Conservation (phyloP, 1,284 basidiomycete species). For the Ceratobasidium sp. region DNA sequence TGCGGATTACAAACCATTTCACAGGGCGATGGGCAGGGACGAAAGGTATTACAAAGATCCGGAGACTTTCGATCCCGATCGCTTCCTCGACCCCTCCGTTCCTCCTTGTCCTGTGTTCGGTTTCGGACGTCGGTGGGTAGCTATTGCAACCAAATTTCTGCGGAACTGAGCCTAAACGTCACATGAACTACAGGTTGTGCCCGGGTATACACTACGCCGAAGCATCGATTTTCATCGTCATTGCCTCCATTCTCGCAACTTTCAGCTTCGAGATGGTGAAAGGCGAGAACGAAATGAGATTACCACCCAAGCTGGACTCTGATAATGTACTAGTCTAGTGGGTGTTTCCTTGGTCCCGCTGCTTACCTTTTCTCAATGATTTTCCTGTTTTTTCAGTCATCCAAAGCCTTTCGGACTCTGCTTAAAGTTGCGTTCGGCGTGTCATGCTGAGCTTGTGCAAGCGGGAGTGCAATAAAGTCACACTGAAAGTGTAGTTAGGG, state of each 20-base stretch:
- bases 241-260: neutral
- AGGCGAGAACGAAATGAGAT: neutral
- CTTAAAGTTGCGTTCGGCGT: too few species aligned
- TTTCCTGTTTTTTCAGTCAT: too few species aligned
- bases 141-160: neutral
- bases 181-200: neutral
- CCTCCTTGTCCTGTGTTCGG: neutral
- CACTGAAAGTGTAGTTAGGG: too few species aligned
- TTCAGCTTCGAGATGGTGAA: neutral
- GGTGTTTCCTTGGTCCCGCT: too few species aligned
- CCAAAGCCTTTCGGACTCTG: too few species aligned
- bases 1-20: neutral
- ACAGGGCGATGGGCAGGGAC: neutral
- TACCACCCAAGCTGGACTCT: neutral
- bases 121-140: neutral
- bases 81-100: neutral
- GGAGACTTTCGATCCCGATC: neutral
- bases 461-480: too few species aligned
- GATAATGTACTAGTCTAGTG: neutral
- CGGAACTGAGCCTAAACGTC: neutral
- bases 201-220: neutral
- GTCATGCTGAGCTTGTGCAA: too few species aligned
- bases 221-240: conserved; percentile 1
- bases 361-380: too few species aligned
- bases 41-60: neutral